These are phyloP conservation scores for Verticillium longisporum DNA, from an alignment of 2,329 filamentous ascomycete genomes.

Conservation along the genomic window DNA sequence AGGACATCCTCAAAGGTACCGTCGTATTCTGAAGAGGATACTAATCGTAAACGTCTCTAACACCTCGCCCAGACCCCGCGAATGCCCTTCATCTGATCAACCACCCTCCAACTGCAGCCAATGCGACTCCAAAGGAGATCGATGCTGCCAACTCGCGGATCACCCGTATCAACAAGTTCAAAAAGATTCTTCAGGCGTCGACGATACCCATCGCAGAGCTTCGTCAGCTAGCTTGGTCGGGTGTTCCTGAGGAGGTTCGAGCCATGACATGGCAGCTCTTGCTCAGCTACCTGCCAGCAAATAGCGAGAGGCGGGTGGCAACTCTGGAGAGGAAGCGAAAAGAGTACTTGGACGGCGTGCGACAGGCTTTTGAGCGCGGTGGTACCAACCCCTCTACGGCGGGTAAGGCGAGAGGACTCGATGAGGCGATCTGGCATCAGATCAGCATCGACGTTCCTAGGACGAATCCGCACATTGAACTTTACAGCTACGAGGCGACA, in stretches of 20 bases:
- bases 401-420: constrained; percentile 60
- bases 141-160: constrained; percentile 84
- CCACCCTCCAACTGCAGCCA: constrained; percentile 67
- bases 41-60: neutral
- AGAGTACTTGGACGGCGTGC: constrained; percentile 91
- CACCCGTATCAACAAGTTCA: constrained; percentile 97
- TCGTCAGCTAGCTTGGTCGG: constrained; percentile 84
- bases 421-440: constrained; percentile 98
- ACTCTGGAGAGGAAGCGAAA: constrained; percentile 91
- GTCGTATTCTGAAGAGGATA: no score
- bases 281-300: constrained; percentile 93
- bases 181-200: constrained; percentile 86
- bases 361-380: constrained; percentile 61
- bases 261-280: constrained; percentile 99
- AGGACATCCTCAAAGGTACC: constrained; percentile 76
- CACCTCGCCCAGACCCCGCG: constrained; percentile 55
- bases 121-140: constrained; percentile 73
- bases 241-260: constrained; percentile 87
- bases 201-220: constrained; percentile 82
- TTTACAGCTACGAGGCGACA: constrained; percentile 94
- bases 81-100: constrained; percentile 93
- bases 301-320: constrained; percentile 82
- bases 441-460: constrained; percentile 97
- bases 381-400: constrained; percentile 22
- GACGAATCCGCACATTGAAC: constrained; percentile 90